Percentiles rank a stretch among this genome's conserved stretches.
phyloP scores from a whole-genome alignment of 225 moss, liverwort and hornwort species.

The Thuidium tamariscinum region DNA sequence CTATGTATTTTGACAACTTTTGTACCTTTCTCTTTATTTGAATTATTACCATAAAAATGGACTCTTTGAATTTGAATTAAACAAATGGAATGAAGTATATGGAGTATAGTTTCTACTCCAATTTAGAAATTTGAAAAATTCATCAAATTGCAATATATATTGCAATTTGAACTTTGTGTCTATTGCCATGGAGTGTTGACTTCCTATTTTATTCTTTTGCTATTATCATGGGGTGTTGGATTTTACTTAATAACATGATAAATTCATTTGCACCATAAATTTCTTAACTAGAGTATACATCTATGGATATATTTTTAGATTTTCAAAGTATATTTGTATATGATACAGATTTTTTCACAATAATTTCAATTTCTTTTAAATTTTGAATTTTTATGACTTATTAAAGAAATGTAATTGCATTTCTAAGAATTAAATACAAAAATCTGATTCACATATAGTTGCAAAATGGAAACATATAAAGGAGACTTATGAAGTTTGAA shows the following conservation, averaged over 20 bases:
- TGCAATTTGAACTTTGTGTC: neutral
- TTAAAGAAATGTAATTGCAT: too few relatives aligned
- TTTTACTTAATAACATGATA: rapidly evolving
- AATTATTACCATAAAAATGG: neutral
- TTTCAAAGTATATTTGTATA: too few relatives aligned
- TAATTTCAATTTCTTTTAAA: too few relatives aligned
- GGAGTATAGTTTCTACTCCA: too few relatives aligned
- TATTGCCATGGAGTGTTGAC: neutral
- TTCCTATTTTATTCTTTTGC: neutral
- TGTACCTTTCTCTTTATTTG: neutral
- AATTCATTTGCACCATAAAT: neutral
- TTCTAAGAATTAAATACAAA: too few relatives aligned
- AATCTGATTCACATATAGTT: too few relatives aligned
- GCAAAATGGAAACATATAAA: too few relatives aligned
- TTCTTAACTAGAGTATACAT: neutral
- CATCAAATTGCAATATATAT: neutral
- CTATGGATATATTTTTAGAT: too few relatives aligned
- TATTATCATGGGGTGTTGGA: neutral
- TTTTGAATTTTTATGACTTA: too few relatives aligned
- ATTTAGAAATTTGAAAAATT: neutral
- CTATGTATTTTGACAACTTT: neutral
- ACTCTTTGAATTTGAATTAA: neutral
- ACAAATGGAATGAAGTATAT: neutral
- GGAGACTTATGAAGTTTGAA: too few relatives aligned
- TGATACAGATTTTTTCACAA: too few relatives aligned